Percentiles rank a stretch among this genome's conserved stretches.
Evolutionary conservation across 495 filamentous ascomycete genomes (phyloP).

Genomic region (Penicillium manginii): DNA sequence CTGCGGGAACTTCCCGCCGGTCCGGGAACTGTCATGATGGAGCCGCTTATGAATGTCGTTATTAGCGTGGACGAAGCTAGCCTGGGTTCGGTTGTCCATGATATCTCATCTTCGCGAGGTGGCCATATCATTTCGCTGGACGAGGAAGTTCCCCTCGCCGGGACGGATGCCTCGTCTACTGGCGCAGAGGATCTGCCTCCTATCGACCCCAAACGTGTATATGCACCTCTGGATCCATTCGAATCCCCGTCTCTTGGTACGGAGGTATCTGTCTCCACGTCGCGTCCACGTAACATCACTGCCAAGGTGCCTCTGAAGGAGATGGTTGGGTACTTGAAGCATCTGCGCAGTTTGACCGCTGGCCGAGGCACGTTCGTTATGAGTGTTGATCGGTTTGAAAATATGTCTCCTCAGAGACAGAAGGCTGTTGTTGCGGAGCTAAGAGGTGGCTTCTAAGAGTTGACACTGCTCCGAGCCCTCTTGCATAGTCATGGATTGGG

Average conservation of each 20-base stretch:
- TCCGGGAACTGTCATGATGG: constrained; percentile 69
- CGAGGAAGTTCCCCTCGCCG: constrained; percentile 52
- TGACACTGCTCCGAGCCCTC: neutral
- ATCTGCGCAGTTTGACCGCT: constrained; percentile 83
- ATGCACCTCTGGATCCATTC: constrained; percentile 86
- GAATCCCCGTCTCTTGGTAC: constrained; percentile 46
- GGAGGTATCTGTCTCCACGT: constrained; percentile 28
- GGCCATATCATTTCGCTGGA: constrained; percentile 84
- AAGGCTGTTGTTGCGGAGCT: constrained; percentile 59
- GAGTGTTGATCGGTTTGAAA: constrained; percentile 88
- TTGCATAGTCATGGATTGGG: neutral
- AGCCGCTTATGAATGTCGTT: constrained; percentile 87
- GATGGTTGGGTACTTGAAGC: constrained; percentile 95
- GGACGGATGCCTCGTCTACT: constrained; percentile 24
- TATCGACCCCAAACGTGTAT: constrained; percentile 73
- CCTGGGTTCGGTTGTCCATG: constrained; percentile 86
- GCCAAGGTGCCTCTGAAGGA: constrained; percentile 91
- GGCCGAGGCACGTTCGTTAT: constrained; percentile 93
- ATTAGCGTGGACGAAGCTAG: constrained; percentile 82
- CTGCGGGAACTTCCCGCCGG: constrained; percentile 53
- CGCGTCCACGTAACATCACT: constrained; percentile 63
- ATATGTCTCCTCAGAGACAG: constrained; percentile 69
- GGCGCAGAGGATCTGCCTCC: constrained; percentile 34
- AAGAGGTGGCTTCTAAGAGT: constrained; percentile 37
- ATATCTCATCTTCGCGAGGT: constrained; percentile 80